Percentiles rank a stretch among this genome's conserved stretches.
phyloP scores from a whole-genome alignment of 345 rosid species.

The Punica granatum region DNA sequence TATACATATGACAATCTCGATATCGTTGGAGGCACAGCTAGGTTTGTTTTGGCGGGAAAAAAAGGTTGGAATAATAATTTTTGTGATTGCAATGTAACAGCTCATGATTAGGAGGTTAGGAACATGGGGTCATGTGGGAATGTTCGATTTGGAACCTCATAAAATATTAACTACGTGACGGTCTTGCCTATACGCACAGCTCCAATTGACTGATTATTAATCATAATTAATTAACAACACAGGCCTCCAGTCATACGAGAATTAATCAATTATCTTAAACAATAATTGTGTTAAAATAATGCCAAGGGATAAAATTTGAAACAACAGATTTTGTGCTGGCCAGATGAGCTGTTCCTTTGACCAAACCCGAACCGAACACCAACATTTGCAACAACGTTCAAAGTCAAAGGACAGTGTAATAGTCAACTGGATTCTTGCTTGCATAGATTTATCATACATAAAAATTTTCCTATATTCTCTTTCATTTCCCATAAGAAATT shows the following conservation, averaged over 20 bases:
- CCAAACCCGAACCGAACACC: background rate
- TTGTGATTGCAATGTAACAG: conserved; percentile 9
- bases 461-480: no score
- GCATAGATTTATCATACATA: background rate
- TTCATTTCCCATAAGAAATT: no score
- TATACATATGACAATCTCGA: background rate
- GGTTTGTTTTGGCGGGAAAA: background rate
- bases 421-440: background rate
- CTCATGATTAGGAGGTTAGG: conserved; percentile 27
- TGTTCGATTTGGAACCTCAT: conserved; percentile 7
- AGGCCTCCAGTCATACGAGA: background rate
- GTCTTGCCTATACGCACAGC: background rate
- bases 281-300: background rate
- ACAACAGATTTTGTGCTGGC: background rate
- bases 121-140: conserved; percentile 44
- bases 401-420: background rate
- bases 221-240: background rate
- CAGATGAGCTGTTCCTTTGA: conserved; percentile 2
- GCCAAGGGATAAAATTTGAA: no score
- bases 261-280: no score
- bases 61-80: background rate
- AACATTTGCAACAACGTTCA: background rate
- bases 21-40: background rate
- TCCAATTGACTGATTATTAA: background rate
- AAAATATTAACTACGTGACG: background rate